A percentile compares a stretch with the other conserved stretches of the same genome.
Conservation (phyloP, 768 basidiomycete genomes). For the Mycena filopes region DNA sequence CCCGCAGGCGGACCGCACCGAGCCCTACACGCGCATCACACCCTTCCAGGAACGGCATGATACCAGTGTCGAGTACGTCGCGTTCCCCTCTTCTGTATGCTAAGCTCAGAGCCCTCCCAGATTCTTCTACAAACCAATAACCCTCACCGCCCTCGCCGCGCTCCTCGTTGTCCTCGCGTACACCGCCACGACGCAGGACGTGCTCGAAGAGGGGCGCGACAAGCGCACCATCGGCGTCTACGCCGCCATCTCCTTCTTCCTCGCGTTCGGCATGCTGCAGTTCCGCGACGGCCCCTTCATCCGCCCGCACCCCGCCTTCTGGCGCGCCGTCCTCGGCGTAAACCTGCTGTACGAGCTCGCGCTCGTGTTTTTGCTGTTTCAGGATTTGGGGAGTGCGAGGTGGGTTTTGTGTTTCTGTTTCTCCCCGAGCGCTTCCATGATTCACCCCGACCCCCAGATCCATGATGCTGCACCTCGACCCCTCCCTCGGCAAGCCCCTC, state of each 20-base stretch:
- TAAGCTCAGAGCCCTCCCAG: constrained; percentile 45
- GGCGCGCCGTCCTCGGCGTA: constrained; percentile 81
- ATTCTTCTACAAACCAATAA: constrained; percentile 89
- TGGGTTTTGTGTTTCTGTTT: too few relatives aligned
- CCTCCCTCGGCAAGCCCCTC: constrained; percentile 73
- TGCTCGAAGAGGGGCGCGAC: constrained; percentile 85
- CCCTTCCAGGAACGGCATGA: constrained; percentile 89
- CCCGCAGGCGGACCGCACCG: constrained; percentile 80
- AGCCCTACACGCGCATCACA: constrained; percentile 83
- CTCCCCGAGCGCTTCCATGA: constrained; percentile 48
- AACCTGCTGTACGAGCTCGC: constrained; percentile 87
- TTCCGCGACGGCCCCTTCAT: constrained; percentile 92
- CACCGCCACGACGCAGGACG: constrained; percentile 84
- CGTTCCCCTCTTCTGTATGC: constrained; percentile 4
- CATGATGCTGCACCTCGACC: constrained; percentile 69
- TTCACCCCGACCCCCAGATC: constrained; percentile 62
- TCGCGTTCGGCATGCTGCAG: constrained; percentile 87
- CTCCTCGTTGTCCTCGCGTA: constrained; percentile 80
- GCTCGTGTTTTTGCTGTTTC: constrained; percentile 87
- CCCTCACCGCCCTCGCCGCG: constrained; percentile 75
- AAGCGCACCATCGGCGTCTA: constrained; percentile 84
- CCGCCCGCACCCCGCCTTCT: constrained; percentile 89
- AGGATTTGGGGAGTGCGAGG: constrained; percentile 40
- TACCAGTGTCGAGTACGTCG: constrained; percentile 81
- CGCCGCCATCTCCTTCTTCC: constrained; percentile 77